Evolutionary conservation across 2,329 filamentous ascomycete genomes (phyloP), one percentile per base, ranked within the genome.

Genomic region (Fusarium humuli): DNA sequence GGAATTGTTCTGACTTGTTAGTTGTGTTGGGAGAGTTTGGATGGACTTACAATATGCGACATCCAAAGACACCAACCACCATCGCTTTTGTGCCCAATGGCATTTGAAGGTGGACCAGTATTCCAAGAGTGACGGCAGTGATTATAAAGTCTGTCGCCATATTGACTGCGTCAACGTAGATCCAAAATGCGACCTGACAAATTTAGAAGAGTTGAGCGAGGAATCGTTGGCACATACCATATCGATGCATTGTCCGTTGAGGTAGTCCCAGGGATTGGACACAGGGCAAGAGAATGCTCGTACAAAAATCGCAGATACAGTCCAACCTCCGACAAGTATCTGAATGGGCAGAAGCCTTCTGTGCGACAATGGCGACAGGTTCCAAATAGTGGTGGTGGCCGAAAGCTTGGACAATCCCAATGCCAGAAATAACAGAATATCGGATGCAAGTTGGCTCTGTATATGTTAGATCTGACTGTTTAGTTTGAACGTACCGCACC

Each of bases 51-150:
- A 65, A 9, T 18, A 65, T 29, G 3, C 60, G 60, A 10, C 37
- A 65, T 2, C 61, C 60, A 8, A 65, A 58, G 18, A 65, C 60
- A 0, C 61, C 60, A 6, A 65, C n/a, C 1, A 65, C 45, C 60
- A 65, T 64, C 0, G 6, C 37, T 29, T 65, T 65, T 5, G 50
- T 65, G 11, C 61, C 60, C 0, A 41, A 2, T 10, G 61, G 61
- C 60, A 65, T 65, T 20, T 65, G 61, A 0, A 65, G 13, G 12
- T 49, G 50, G 0, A 41, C 12, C 0, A 65, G 11, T 1, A 65
- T 57, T 1, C 63, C 23, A 0, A 65, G 14, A 1, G 60, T 65
- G 11, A 58, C n/a, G 4, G 9, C 27, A 0, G 50, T 41, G 12
- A 65, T 58, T 3, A 65, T 2, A 0, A 65, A 25, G 7, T 65